Base-by-base conservation (phyloP, 73 alveolate species). In the Paraurostyla sp. region DNA sequence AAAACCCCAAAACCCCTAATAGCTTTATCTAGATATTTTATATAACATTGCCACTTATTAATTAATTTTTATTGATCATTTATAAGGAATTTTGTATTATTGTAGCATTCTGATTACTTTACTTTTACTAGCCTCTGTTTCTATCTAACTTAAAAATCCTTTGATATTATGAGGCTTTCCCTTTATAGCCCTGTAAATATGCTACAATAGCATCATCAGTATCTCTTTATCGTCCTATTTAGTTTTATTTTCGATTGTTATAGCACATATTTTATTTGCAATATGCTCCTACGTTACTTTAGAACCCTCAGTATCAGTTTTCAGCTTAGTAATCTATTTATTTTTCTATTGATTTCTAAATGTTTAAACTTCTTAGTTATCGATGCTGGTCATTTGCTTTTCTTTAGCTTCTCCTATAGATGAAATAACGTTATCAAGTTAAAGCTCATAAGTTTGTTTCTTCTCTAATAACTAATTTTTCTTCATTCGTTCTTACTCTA, bases 241-340 rank as follows among this genome's bases (percentile, higher is more conserved):
- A 18, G 82, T 65, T 40, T 65, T 65, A 40, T 65, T 65, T 11
- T 65, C 82, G 4, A 65, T 65, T 16, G 82, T 65, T 38, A 65
- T 65, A n/a, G 82, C 82, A 38, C 82, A 65, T 0, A 65, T 65
- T 65, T 65, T 65, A 65, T 65, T 65, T 18, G 82, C 82, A 7
- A 65, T 11, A 15, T 25, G 41, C 22, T 56, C 56, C 25, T 65
- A 40, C 6, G 36, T 38, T 16, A 35, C 40, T 4, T 38, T 36
- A 13, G 82, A 65, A 2, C 0, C 9, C 32, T 65, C 82, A 0
- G 82, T 40, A 38, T 65, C 82, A 13, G 56, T 22, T 40, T 65
- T 65, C 36, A 65, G 56, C 58, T 65, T 15, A 6, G 6, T 2
- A 6, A 65, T 2, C 46, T 38, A 30, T 38, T 38, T 32, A 9